Evolutionary conservation across 2,329 filamentous ascomycete genomes (phyloP).

Genomic region (Ceratocystis alfenasii): DNA sequence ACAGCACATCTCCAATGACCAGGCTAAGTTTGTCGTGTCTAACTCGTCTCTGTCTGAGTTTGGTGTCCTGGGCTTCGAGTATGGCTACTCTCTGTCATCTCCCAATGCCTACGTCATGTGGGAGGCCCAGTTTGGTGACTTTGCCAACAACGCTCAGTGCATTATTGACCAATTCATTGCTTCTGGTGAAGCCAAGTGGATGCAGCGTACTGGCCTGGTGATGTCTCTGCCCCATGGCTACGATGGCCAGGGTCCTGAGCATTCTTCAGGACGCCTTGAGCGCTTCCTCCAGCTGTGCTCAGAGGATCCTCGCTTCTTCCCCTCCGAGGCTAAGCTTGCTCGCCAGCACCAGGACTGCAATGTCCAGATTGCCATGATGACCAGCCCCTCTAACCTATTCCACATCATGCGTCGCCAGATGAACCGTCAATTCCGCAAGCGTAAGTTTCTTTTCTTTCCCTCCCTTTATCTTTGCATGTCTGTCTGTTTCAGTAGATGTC

Average conservation of each 20-base stretch:
- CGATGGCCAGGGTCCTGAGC: slow-evolving; percentile 94
- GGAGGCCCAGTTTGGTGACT: slow-evolving; percentile 99
- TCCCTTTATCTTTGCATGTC: slow-evolving; percentile 12
- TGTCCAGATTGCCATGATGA: slow-evolving; percentile 97
- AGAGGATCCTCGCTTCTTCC: slow-evolving; percentile 91
- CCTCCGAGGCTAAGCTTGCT: slow-evolving; percentile 73
- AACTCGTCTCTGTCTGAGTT: slow-evolving; percentile 76
- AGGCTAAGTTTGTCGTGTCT: slow-evolving; percentile 90
- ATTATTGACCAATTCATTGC: slow-evolving; percentile 99
- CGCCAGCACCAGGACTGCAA: slow-evolving; percentile 99
- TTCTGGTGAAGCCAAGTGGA: slow-evolving; percentile 96
- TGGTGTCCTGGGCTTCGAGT: slow-evolving; percentile 83
- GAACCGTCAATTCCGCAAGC: slow-evolving; percentile 98
- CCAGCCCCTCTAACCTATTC: slow-evolving; percentile 91
- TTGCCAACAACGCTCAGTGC: slow-evolving; percentile 98
- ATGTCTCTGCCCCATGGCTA: slow-evolving; percentile 96
- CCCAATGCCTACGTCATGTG: slow-evolving; percentile 97
- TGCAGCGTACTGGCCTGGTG: slow-evolving; percentile 92
- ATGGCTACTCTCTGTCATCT: slow-evolving; percentile 93
- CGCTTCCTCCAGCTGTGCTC: slow-evolving; percentile 95
- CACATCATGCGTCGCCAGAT: slow-evolving; percentile 94
- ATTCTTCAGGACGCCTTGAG: slow-evolving; percentile 94
- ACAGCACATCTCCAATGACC: slow-evolving; percentile 76
- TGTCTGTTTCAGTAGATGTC: neutral
- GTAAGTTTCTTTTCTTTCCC: slow-evolving; percentile 42